Base-by-base conservation (phyloP, 2,329 filamentous ascomycete species). In the Neofusicoccum laricinum region DNA sequence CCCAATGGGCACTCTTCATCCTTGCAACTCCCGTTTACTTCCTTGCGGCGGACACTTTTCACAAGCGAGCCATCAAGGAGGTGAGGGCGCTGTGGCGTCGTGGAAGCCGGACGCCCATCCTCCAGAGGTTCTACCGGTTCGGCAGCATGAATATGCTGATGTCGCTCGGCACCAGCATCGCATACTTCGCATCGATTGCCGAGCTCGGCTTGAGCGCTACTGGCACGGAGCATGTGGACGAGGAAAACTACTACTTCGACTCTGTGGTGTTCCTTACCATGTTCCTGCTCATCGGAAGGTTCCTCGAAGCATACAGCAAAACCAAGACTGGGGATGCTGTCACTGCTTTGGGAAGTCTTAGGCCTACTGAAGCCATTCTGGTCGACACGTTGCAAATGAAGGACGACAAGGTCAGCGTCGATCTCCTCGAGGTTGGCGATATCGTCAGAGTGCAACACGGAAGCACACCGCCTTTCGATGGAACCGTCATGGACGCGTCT, bases 121-220 rank as follows among this genome's bases (percentile, higher is more conserved):
- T 91, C 15, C 85, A 89, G 69, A 84, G 93, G 14, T 93, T 97
- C 72, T 92, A 93, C 75, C 88, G 90, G n/a, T 97, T 97, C 71
- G 93, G 93, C 8, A 97, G 93, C 79, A 97, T 97, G 93, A 96
- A 96, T 73, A 90, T 96, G 80, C 84, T 97, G 66, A 93, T 97
- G 77, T 95, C 90, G 7, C 83, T 96, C 2, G 93, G 93, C 5
- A 96, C 93, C 0, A 90, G 87, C 2, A 92, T 97, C 66, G 93
- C 93, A 1, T 97, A 96, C 74, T 81, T 96, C 67, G 89, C 92
- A 0, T 96, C 92, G 0, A 79, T 96, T 25, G 89, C 87, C 15
- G 88, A 96, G 68, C 84, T 97, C 59, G 85, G 87, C 6, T 85
- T 88, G 3, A 84, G 82, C 4, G 81, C 81, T 62, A 77, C 78